A percentile compares a stretch with the other conserved stretches of the same genome.
phyloP scores from a whole-genome alignment of 371 early-diverging fungal genomes.

The Lichtheimia hyalospora region DNA sequence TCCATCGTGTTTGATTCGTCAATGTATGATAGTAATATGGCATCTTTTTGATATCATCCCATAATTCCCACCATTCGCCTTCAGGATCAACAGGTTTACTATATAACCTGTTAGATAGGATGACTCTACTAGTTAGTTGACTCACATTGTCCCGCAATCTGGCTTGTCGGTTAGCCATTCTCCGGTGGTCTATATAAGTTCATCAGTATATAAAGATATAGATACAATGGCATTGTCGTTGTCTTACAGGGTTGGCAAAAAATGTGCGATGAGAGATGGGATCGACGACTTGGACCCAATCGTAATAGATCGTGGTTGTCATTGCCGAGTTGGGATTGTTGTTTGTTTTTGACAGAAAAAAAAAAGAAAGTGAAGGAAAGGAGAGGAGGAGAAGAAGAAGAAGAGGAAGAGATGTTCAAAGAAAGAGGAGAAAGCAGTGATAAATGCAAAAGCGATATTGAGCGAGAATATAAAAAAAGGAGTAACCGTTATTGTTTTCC shows the following conservation, averaged over 20 bases:
- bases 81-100: constrained; percentile 47
- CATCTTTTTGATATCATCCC: constrained; percentile 79
- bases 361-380: constrained; percentile 1
- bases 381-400: constrained; percentile 2
- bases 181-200: constrained; percentile 13
- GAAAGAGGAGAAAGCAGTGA: background rate
- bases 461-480: background rate
- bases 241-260: constrained; percentile 15
- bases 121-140: background rate
- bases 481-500: background rate
- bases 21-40: constrained; percentile 90
- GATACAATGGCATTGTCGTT: too few relatives aligned
- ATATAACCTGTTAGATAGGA: background rate
- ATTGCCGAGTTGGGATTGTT: background rate
- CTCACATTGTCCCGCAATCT: constrained; percentile 15
- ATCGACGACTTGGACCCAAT: constrained; percentile 22
- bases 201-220: background rate
- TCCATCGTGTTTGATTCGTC: constrained; percentile 87
- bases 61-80: constrained; percentile 96
- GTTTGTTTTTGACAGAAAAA: background rate
- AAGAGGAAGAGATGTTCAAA: constrained; percentile 4
- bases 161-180: constrained; percentile 20
- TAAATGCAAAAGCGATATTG: background rate
- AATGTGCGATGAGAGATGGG: constrained; percentile 14
- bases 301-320: constrained; percentile 7